Evolutionary conservation across 2,329 filamentous ascomycete genomes (phyloP).

Genomic region (Fusarium papillatum): DNA sequence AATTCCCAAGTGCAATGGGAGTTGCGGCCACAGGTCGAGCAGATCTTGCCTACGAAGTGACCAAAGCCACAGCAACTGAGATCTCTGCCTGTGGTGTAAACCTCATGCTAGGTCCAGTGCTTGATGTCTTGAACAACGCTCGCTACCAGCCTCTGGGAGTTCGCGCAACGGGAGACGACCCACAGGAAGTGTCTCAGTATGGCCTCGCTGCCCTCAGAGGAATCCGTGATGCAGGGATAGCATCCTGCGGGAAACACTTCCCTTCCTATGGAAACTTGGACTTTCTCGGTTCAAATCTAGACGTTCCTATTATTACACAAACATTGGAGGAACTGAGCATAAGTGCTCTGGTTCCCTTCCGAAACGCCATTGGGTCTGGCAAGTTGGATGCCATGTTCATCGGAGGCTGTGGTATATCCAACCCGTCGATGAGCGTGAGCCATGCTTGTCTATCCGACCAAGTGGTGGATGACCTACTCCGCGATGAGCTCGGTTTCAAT

Average conservation of each 20-base stretch:
- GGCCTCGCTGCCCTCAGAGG: constrained; percentile 92
- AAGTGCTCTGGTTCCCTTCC: constrained; percentile 92
- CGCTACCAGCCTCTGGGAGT: constrained; percentile 93
- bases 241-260: constrained; percentile 95
- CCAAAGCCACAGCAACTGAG: constrained; percentile 93
- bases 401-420: constrained; percentile 93
- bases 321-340: constrained; percentile 92
- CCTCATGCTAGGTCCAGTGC: constrained; percentile 91
- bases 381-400: constrained; percentile 94
- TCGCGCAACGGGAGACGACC: constrained; percentile 90
- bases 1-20: constrained; percentile 98
- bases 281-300: constrained; percentile 89
- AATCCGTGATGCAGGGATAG: constrained; percentile 90
- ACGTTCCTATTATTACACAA: constrained; percentile 96
- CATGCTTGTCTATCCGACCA: constrained; percentile 95
- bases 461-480: constrained; percentile 89
- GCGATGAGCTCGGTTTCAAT: constrained; percentile 90
- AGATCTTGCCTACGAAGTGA: constrained; percentile 89
- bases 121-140: constrained; percentile 95
- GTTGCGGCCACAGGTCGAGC: constrained; percentile 91
- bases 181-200: constrained; percentile 94
- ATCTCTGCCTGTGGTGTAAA: constrained; percentile 95
- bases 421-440: constrained; percentile 92
- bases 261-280: constrained; percentile 96
- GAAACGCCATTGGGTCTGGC: constrained; percentile 88